Percentiles rank a stretch among this genome's conserved stretches.
Evolutionary conservation across 164 flowering plant genomes (phyloP).

Genomic region (Piper longum): DNA sequence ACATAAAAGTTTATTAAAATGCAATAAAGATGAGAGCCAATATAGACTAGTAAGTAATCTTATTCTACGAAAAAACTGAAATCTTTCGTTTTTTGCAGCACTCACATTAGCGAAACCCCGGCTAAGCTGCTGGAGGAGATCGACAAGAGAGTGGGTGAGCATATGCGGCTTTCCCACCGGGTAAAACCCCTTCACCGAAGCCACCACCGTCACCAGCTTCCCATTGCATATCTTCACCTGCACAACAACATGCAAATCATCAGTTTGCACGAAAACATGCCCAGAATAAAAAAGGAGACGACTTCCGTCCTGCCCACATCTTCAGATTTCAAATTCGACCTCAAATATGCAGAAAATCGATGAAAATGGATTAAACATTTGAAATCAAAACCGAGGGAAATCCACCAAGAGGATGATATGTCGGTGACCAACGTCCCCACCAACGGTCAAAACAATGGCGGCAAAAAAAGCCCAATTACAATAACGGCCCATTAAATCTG

Average conservation of each 20-base stretch:
- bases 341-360: too few species aligned
- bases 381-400: too few species aligned
- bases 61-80: too few species aligned
- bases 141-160: constrained; percentile 59
- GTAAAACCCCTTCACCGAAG: constrained; percentile 72
- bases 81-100: constrained; percentile 1
- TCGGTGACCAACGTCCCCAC: too few species aligned
- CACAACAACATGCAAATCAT: background rate
- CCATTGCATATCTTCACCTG: constrained; percentile 94
- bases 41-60: too few species aligned
- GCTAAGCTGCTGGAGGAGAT: constrained; percentile 85
- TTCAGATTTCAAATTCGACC: too few species aligned
- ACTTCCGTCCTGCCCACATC: too few species aligned
- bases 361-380: too few species aligned
- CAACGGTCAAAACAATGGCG: too few species aligned
- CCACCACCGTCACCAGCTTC: constrained; percentile 58
- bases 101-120: constrained; percentile 81
- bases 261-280: background rate
- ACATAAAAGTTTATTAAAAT: background rate
- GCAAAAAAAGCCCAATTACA: too few species aligned
- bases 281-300: background rate
- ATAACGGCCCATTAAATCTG: too few species aligned
- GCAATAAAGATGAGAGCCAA: background rate
- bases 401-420: too few species aligned
- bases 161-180: constrained; percentile 48